phyloP scores from a whole-genome alignment of 2,329 filamentous ascomycete genomes.

The Fusarium sp. region DNA sequence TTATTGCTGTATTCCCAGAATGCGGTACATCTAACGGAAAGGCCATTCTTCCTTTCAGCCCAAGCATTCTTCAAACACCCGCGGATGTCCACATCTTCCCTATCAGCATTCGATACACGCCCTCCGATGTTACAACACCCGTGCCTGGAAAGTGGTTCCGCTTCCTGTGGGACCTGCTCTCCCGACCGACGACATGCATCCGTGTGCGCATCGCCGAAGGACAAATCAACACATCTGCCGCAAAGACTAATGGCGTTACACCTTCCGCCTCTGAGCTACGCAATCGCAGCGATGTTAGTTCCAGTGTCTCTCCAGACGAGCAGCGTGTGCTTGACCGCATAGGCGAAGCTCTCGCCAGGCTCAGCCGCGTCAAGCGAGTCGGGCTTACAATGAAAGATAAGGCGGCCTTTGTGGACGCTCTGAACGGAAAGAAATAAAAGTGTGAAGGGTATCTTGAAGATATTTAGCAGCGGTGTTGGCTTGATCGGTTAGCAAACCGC shows the following conservation, averaged over 20 bases:
- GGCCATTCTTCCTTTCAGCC: conserved; percentile 86
- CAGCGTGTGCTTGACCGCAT: conserved; percentile 79
- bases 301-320: conserved; percentile 65
- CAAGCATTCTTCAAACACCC: conserved; percentile 76
- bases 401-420: conserved; percentile 80
- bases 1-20: conserved; percentile 91
- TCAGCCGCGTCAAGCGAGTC: conserved; percentile 90
- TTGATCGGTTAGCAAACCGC: background rate
- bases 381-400: conserved; percentile 88
- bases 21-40: conserved; percentile 94
- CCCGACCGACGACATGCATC: conserved; percentile 87
- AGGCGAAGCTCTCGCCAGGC: conserved; percentile 84
- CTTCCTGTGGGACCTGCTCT: conserved; percentile 89
- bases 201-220: conserved; percentile 89
- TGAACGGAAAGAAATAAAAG: conserved; percentile 53
- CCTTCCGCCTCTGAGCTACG: conserved; percentile 45
- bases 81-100: conserved; percentile 84
- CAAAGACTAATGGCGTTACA: conserved; percentile 50
- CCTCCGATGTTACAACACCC: conserved; percentile 90
- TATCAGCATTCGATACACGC: conserved; percentile 88
- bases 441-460: background rate
- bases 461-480: conserved; percentile 1
- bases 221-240: conserved; percentile 64
- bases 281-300: conserved; percentile 43
- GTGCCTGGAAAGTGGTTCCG: conserved; percentile 77